phyloP scores from a whole-genome alignment of 2,329 filamentous ascomycete species.

The Cercospora beticola region DNA sequence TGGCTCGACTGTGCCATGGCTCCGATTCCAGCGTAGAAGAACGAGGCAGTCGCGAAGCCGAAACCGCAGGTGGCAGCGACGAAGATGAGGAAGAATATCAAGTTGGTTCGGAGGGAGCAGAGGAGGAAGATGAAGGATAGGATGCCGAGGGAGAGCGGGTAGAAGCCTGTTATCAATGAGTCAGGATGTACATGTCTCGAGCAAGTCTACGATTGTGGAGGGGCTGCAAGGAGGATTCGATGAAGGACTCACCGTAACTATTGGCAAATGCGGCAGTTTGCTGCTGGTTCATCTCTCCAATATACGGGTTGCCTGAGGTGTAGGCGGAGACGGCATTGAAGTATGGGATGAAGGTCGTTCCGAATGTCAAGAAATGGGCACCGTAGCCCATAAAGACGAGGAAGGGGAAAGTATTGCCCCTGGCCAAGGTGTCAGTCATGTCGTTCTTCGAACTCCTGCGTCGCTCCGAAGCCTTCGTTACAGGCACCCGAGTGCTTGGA shows the following conservation, averaged over 20 bases:
- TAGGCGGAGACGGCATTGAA: conserved; percentile 27
- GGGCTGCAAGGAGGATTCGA: background rate
- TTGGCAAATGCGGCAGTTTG: conserved; percentile 21
- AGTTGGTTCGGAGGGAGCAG: background rate
- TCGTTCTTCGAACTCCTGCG: background rate
- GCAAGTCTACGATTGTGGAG: no score
- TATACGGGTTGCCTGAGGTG: conserved; percentile 22
- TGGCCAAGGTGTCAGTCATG: background rate
- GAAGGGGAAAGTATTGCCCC: conserved; percentile 34
- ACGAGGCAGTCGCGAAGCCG: background rate
- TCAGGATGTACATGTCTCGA: background rate
- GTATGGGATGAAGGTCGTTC: conserved; percentile 24
- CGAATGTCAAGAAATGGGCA: conserved; percentile 26
- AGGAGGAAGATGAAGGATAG: background rate
- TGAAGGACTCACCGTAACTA: conserved; percentile 21
- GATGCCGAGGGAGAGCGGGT: background rate
- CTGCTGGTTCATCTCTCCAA: conserved; percentile 18
- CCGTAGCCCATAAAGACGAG: conserved; percentile 32
- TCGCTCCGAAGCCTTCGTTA: background rate
- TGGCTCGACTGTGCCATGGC: background rate
- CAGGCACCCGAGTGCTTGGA: background rate
- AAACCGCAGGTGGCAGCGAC: background rate
- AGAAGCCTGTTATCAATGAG: conserved; percentile 18
- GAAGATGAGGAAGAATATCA: background rate
- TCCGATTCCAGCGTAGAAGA: background rate